Evolutionary conservation across 75 land plant species (phyloP), one percentile per base, ranked within the genome.

Genomic region (Sequoiadendron giganteum): DNA sequence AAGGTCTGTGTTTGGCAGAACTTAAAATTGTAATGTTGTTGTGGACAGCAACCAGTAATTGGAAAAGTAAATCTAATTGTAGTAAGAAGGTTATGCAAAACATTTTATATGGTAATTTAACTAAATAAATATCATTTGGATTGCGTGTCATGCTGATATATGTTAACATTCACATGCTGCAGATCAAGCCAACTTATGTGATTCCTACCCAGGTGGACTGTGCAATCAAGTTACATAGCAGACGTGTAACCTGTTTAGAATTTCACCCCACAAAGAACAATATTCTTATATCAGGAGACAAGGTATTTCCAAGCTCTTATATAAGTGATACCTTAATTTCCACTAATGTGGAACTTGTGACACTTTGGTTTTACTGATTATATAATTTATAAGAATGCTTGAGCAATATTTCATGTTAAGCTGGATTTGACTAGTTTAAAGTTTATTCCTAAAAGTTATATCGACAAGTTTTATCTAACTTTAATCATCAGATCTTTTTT

Each of bases 231-330:
- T 95, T 97, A 30, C 99, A 97, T 78, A 97, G 99, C 88, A 90
- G 99, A 77, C 92, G 99, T 10, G 92, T 98, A 45, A 98, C 99
- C 56, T 90, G 94, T 90, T 85, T 98, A 84, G 99, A 98, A 91
- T 98, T 98, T 84, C 99, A 98, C 87, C 99, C 99, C 47, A 92
- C 95, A n/a, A 97, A 92, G 21, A 93, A 93, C 85, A 92, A 93
- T 56, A 86, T 97, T 83, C 91, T 98, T 45, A 88, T 98, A 73
- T 98, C 99, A 82, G 99, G 97, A 72, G 99, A 98, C 84, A 98
- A 98, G 99, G 99, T 98, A 43, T 30, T 10, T 48, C 1, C n/a
- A 84, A 32, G 18, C 18, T 36, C 15, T 36, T 10, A 87, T 32
- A 86, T 54, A 73, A 85, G 39, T 32, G 80, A 85, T 56, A 32